Evolutionary conservation across 768 basidiomycete genomes (phyloP), one percentile per base, ranked within the genome.

Genomic region (Rhizopogon rudus): DNA sequence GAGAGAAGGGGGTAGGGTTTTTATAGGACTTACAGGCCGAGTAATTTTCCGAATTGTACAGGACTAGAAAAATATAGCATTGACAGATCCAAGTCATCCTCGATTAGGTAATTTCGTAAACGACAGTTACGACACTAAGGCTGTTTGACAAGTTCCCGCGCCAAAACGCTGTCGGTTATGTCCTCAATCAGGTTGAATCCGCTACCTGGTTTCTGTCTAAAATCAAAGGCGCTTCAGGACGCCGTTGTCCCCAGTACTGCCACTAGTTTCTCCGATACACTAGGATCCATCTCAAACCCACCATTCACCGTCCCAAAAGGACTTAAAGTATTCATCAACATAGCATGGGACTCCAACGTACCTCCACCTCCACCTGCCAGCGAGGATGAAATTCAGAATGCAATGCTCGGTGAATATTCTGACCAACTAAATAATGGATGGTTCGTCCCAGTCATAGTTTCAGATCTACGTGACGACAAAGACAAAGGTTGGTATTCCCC

Each of bases 361-460:
- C 89, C 89, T 3, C 76, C 84, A 0, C 88, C 89, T 0, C 86
- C 87, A 10, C 71, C 77, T n/a, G 81, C 74, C 1, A 78, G 69
- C 57, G 81, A 87, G 57, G 80, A 82, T 13, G 76, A 66, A 7
- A 80, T 88, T 33, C 79, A 76, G n/a, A 72, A 71, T 20, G 86
- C 85, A 5, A 80, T 88, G 73, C 66, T 68, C 31, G 81, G 79
- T 28, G 74, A 80, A 44, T 75, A 77, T 50, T 51, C 70, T 2
- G 75, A 78, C 56, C 20, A 20, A 67, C 62, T 55, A 17, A 72
- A 72, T 33, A 71, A 73, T 6, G 77, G 67, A 13, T 88, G 80
- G 78, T 82, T 80, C 60, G 78, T 91, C n/a, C 88, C 88, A 10
- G 79, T 88, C 35, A 69, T 91, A 13, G 80, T 88, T 3, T 90